phyloP scores from a whole-genome alignment of 257 asterid species.

The Nicotiana tomentosiformis region DNA sequence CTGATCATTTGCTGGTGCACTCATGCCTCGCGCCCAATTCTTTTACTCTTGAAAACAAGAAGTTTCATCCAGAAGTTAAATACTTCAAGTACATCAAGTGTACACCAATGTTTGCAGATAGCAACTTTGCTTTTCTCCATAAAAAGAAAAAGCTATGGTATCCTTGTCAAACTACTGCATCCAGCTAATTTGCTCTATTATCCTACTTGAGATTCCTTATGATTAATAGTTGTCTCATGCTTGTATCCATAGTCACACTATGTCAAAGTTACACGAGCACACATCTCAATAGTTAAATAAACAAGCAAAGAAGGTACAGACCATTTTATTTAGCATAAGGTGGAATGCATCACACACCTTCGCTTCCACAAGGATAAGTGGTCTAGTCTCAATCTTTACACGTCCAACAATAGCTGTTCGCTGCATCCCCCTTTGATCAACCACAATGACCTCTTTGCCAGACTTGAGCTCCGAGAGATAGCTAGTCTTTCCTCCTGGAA shows the following conservation, averaged over 20 bases:
- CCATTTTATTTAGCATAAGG: neutral
- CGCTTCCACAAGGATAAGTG: conserved; percentile 70
- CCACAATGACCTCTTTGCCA: conserved; percentile 75
- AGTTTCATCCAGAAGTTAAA: neutral
- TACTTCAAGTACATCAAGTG: neutral
- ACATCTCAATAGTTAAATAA: neutral
- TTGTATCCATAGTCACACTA: neutral
- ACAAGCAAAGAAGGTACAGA: neutral
- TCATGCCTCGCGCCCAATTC: neutral
- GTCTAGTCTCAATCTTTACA: conserved; percentile 85
- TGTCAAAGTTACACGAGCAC: neutral
- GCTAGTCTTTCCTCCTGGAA: conserved; percentile 77
- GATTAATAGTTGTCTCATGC: neutral
- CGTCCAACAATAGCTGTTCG: conserved; percentile 81
- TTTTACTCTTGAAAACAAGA: neutral
- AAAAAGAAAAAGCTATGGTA: neutral
- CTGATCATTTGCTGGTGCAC: neutral
- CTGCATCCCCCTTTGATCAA: conserved; percentile 65
- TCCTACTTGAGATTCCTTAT: neutral
- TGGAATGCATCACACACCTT: conserved; percentile 38
- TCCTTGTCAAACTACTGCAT: neutral
- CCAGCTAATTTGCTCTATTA: neutral
- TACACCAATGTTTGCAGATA: neutral
- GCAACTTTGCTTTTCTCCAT: neutral
- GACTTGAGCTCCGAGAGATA: conserved; percentile 76